Conservation (phyloP, 129 eudicot species). For the Lonicera japonica region DNA sequence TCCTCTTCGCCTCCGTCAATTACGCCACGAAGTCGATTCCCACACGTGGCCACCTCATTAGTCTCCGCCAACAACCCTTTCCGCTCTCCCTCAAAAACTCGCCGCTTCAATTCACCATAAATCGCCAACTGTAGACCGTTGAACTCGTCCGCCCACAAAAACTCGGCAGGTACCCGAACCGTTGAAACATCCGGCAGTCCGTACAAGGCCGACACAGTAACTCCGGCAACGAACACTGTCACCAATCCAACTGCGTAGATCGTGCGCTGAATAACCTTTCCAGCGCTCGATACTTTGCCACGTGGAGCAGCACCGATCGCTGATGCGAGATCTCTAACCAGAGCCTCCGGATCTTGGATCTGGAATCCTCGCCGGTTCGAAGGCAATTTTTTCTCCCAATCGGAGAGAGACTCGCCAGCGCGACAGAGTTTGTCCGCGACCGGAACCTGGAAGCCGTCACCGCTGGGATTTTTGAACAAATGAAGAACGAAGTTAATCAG, state of each 20-base stretch:
- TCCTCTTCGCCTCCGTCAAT: slow-evolving; percentile 4
- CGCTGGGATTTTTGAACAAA: slow-evolving; percentile 13
- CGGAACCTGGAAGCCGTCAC: slow-evolving; percentile 2
- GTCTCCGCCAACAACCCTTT: slow-evolving; percentile 16
- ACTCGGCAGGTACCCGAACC: slow-evolving; percentile 25
- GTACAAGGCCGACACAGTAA: slow-evolving; percentile 19
- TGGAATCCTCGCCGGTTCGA: slow-evolving; percentile 23
- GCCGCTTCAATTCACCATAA: slow-evolving; percentile 19
- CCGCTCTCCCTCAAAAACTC: slow-evolving; percentile 3
- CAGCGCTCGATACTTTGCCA: slow-evolving; percentile 16
- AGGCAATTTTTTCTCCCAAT: slow-evolving; percentile 11
- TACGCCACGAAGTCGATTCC: slow-evolving; percentile 15
- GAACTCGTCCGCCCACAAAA: slow-evolving; percentile 30
- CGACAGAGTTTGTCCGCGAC: slow-evolving; percentile 26
- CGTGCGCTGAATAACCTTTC: slow-evolving; percentile 30
- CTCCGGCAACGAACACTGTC: slow-evolving; percentile 28
- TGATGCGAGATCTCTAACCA: slow-evolving; percentile 25
- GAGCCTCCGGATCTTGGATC: slow-evolving; percentile 16
- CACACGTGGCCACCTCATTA: slow-evolving; percentile 20
- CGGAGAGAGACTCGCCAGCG: slow-evolving; percentile 19
- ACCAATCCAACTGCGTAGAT: slow-evolving; percentile 32
- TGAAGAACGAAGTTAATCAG: slow-evolving; percentile 32
- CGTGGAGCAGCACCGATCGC: slow-evolving; percentile 22
- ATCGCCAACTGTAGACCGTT: slow-evolving; percentile 20
- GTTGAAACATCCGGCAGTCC: slow-evolving; percentile 13